Evolutionary conservation across 2,329 filamentous ascomycete species (phyloP).

Genomic region (Scytalidium sp.): DNA sequence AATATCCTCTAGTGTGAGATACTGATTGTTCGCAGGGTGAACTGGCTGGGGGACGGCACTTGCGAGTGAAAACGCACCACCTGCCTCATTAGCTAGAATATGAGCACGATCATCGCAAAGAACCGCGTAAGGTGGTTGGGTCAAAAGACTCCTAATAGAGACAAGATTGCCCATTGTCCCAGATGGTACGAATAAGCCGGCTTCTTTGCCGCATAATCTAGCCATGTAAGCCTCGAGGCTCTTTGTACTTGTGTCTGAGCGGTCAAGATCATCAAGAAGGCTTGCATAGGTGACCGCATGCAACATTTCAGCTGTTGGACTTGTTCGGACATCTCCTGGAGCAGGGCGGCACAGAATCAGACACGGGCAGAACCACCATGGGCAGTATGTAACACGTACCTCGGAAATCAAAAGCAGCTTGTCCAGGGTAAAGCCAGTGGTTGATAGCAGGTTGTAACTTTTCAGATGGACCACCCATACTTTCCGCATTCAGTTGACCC

Average conservation of each 20-base stretch:
- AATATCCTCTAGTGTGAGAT: conserved; percentile 39
- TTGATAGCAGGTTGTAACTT: too few species aligned
- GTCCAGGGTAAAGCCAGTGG: conserved; percentile 27
- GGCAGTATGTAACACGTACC: conserved; percentile 18
- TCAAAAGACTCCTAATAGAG: conserved; percentile 70
- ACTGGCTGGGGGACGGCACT: conserved; percentile 66
- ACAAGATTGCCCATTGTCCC: too few species aligned
- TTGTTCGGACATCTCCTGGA: conserved; percentile 56
- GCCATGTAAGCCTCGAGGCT: conserved; percentile 71
- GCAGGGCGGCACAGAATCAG: not conserved
- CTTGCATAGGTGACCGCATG: conserved; percentile 68
- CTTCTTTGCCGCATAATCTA: conserved; percentile 64
- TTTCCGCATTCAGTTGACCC: too few species aligned
- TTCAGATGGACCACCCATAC: too few species aligned
- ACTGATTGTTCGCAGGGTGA: conserved; percentile 59
- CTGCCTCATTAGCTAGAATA: conserved; percentile 63
- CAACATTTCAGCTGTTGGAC: conserved; percentile 75
- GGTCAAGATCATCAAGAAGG: conserved; percentile 76
- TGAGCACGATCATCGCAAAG: conserved; percentile 74
- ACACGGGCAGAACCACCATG: too few species aligned
- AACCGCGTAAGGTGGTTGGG: conserved; percentile 72
- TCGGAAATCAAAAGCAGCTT: conserved; percentile 30
- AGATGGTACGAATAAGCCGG: conserved; percentile 72
- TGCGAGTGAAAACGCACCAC: conserved; percentile 62
- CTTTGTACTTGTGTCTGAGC: conserved; percentile 72